Conservation (phyloP, 345 rosid genomes). For the Eucalyptus viminalis region DNA sequence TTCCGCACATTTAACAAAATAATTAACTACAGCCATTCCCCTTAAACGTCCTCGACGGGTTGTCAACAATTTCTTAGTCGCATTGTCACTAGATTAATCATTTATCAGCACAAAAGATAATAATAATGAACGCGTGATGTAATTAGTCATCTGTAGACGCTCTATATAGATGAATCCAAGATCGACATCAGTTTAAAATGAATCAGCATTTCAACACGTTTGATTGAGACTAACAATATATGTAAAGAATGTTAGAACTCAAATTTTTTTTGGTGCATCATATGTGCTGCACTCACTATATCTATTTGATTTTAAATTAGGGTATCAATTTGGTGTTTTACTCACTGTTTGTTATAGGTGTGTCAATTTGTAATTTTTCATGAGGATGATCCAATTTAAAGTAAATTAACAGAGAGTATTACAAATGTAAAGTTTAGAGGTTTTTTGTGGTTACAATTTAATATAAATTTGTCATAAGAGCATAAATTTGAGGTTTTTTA, state of each 20-base stretch:
- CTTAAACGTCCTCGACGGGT: neutral
- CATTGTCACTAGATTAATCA: neutral
- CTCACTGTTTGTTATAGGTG: too few species aligned
- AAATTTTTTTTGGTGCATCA: too few species aligned
- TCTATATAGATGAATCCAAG: neutral
- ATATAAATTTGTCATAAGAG: fast-evolving
- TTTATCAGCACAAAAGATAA: neutral
- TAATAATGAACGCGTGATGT: neutral
- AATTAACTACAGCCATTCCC: neutral
- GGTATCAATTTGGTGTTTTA: too few species aligned
- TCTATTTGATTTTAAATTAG: too few species aligned
- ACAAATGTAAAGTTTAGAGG: too few species aligned
- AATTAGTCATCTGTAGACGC: neutral
- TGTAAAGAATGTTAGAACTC: neutral
- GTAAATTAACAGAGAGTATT: fast-evolving
- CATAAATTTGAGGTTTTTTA: too few species aligned
- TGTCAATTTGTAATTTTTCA: too few species aligned
- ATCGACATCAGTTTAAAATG: neutral
- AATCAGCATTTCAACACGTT: too few species aligned
- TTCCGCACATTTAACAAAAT: neutral
- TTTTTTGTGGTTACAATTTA: too few species aligned
- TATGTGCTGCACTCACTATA: too few species aligned
- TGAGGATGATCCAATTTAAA: too few species aligned
- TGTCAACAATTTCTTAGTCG: neutral
- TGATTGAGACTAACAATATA: neutral